Base-by-base conservation (phyloP, 192 early-diverging fungal genomes). In the Coemansia sp. region DNA sequence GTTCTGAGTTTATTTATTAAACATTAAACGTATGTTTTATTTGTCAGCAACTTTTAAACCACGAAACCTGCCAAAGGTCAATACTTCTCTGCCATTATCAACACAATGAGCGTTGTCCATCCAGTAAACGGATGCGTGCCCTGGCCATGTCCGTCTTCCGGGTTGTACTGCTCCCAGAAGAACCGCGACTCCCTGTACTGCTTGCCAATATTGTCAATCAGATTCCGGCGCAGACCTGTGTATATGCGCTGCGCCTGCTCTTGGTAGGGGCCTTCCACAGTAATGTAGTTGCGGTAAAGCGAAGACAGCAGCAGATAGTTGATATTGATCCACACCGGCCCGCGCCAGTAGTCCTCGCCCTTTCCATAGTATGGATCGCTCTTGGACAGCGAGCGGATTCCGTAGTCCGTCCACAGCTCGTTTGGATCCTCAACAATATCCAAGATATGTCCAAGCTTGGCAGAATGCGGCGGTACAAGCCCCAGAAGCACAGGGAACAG, bases 71-170 rank as follows among this genome's bases (percentile, higher is more conserved):
- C 15, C 1, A 26, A 56, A 40, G 7, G 16, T 42, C 37, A 65
- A 67, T 93, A 95, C 52, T 84, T 77, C 62, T 96, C 94, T 8
- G 90, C 87, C 93, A 98, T 96, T 40, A 94, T 92, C 23, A 92
- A 75, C 12, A 92, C 74, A 12, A 95, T 84, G 58, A 95, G 83
- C 47, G 92, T 84, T 0, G 93, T 95, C 96, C 96, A 98, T 8
- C 96, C 96, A 13, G 94, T 96, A 68, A 98, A 98, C 48, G 96
- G 96, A 85, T 95, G 96, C 58, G 92, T 93, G 52, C 93, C 84
- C 65, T 86, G 76, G 0, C 94, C 93, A 41, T 84, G 57, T 37
- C 96, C 96, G 39, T 85, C 87, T 50, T 78, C 75, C 6, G 88
- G 85, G 9, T 88, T 89, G 76, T 96, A 98, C 76, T 98, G 93